Conservation (phyloP, 192 early-diverging fungal genomes). For the Backusella parvicylindrica region DNA sequence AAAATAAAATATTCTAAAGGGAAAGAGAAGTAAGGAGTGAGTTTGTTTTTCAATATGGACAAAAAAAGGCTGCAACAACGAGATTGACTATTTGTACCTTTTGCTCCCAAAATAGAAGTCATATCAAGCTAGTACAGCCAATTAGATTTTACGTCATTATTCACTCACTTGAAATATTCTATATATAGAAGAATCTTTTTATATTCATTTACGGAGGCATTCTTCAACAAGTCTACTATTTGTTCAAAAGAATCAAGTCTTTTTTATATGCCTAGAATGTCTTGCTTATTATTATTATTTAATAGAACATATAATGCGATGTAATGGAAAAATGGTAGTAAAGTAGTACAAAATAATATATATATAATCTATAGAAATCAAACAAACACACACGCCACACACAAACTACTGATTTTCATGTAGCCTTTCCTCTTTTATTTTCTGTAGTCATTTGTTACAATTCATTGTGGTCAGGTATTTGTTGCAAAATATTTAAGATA, state of each 20-base stretch:
- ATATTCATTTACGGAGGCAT: neutral
- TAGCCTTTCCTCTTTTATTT: neutral
- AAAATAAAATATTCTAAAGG: neutral
- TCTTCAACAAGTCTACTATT: neutral
- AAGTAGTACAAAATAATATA: too few species aligned
- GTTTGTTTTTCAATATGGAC: slow-evolving; percentile 15
- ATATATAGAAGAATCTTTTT: neutral
- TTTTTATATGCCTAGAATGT: neutral
- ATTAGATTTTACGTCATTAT: neutral
- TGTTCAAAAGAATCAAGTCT: neutral
- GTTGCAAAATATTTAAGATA: neutral
- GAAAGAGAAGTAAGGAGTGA: slow-evolving; percentile 9
- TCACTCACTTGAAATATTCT: neutral
- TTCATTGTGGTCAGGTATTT: neutral
- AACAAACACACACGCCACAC: neutral
- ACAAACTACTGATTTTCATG: neutral
- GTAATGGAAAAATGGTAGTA: neutral
- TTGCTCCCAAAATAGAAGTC: slow-evolving; percentile 1
- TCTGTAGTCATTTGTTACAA: neutral
- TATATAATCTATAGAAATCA: neutral
- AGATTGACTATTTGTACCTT: neutral
- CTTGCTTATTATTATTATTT: neutral
- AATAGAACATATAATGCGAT: neutral
- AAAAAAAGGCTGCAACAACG: slow-evolving; percentile 11
- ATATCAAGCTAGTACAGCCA: neutral